Percentiles rank a stretch among this genome's conserved stretches.
Conservation (phyloP, 2,329 filamentous ascomycete genomes). For the Akanthomyces lecanii region DNA sequence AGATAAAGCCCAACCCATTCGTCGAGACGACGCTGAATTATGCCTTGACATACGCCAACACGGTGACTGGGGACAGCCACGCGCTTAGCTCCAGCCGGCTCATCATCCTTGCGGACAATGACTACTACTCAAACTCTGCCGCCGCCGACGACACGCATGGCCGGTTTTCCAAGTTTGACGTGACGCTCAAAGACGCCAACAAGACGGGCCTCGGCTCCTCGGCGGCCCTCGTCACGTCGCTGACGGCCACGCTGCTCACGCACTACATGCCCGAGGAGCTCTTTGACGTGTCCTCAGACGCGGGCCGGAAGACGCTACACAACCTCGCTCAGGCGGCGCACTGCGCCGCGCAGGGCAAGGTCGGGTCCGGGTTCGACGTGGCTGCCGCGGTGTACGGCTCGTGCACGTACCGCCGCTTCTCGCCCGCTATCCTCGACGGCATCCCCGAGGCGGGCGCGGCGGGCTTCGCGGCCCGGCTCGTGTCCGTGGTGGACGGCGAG, state of each 20-base stretch:
- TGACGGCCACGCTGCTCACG: slow-evolving; percentile 72
- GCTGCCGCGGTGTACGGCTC: slow-evolving; percentile 89
- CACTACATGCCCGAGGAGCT: slow-evolving; percentile 61
- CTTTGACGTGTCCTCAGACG: slow-evolving; percentile 54
- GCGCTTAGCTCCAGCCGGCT: slow-evolving; percentile 66
- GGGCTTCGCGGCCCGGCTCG: slow-evolving; percentile 64
- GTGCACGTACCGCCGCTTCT: slow-evolving; percentile 89
- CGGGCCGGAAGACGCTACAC: slow-evolving; percentile 64
- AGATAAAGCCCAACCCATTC: slow-evolving; percentile 66
- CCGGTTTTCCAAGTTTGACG: slow-evolving; percentile 73
- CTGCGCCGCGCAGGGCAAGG: slow-evolving; percentile 93
- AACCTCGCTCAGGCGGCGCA: slow-evolving; percentile 92
- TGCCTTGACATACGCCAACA: slow-evolving; percentile 73
- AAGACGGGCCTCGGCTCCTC: slow-evolving; percentile 96
- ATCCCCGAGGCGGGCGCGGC: slow-evolving; percentile 63
- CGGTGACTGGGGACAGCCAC: slow-evolving; percentile 34
- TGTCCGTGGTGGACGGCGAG: slow-evolving; percentile 60
- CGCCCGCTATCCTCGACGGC: slow-evolving; percentile 64
- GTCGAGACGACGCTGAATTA: slow-evolving; percentile 89
- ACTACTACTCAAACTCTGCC: slow-evolving; percentile 77
- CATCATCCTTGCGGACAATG: slow-evolving; percentile 88
- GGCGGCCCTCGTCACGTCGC: slow-evolving; percentile 84
- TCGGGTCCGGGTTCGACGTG: slow-evolving; percentile 94
- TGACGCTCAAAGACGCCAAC: slow-evolving; percentile 72
- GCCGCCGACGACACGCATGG: slow-evolving; percentile 26